Evolutionary conservation across 1,284 basidiomycete genomes (phyloP).

Genomic region (Gastroboletus turbinatus): DNA sequence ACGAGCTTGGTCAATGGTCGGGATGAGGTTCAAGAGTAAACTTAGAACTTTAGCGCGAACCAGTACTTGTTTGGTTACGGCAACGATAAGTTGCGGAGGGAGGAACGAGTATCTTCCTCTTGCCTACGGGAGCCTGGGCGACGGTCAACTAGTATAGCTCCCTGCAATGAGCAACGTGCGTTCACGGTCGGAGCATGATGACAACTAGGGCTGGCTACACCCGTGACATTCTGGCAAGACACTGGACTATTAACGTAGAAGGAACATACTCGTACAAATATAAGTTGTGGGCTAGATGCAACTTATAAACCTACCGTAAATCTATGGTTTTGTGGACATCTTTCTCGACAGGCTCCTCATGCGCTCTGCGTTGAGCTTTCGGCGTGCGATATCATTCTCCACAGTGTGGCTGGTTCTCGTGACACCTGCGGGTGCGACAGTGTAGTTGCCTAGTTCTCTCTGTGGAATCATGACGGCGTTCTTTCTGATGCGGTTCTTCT

Average conservation of each 20-base stretch:
- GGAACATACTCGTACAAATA: constrained; percentile 7
- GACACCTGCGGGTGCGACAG: constrained; percentile 65
- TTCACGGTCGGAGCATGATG: neutral
- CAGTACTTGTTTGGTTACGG: neutral
- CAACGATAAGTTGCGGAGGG: neutral
- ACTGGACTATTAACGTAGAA: neutral
- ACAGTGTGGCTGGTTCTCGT: constrained; percentile 47
- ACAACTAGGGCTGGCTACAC: neutral
- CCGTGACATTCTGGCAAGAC: neutral
- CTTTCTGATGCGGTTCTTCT: constrained; percentile 66
- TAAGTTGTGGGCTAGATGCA: neutral
- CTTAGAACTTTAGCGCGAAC: neutral
- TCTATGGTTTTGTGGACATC: constrained; percentile 31
- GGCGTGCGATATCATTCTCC: constrained; percentile 66
- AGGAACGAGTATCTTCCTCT: neutral
- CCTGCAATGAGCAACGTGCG: neutral
- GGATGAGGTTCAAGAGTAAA: neutral
- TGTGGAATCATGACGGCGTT: constrained; percentile 80
- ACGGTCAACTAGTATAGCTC: neutral
- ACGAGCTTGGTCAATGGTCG: too few relatives aligned
- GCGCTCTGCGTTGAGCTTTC: constrained; percentile 70
- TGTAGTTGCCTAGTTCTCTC: constrained; percentile 67
- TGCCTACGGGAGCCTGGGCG: neutral
- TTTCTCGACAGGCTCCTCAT: constrained; percentile 55
- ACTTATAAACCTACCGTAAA: neutral